Evolutionary conservation across 495 filamentous ascomycete species (phyloP).

Genomic region (Penicillium desertorum): DNA sequence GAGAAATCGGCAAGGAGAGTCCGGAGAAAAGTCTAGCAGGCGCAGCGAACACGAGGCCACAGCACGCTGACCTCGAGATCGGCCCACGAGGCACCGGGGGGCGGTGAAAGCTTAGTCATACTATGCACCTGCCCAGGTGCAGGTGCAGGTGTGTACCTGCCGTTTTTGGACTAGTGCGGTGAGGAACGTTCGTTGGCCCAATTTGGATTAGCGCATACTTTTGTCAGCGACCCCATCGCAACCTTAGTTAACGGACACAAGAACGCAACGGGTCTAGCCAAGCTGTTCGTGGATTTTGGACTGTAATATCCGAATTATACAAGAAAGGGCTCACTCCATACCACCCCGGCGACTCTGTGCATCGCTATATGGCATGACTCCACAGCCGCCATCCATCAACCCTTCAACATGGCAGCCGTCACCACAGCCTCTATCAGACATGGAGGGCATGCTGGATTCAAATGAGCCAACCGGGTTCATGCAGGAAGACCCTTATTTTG

Average conservation of each 20-base stretch:
- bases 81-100: not conserved
- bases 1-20: not conserved
- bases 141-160: not conserved
- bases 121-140: too few relatives aligned
- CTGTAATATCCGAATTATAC: not conserved
- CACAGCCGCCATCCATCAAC: not conserved
- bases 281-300: not conserved
- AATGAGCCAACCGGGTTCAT: slow-evolving; percentile 5
- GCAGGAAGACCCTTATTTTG: not conserved
- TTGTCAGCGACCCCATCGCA: not conserved
- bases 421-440: slow-evolving; percentile 15
- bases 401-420: slow-evolving; percentile 12
- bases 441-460: slow-evolving; percentile 10
- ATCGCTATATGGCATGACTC: slow-evolving; percentile 16
- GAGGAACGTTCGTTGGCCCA: not conserved
- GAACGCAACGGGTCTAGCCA: not conserved
- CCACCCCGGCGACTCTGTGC: not conserved
- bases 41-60: not conserved
- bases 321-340: not conserved
- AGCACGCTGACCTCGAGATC: not conserved
- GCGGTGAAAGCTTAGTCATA: not conserved
- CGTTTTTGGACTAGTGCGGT: not conserved
- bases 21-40: not conserved
- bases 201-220: not conserved
- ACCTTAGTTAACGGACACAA: not conserved